Base-by-base conservation (phyloP, 441 rosid genomes). In the Dalechampia spathulata region DNA sequence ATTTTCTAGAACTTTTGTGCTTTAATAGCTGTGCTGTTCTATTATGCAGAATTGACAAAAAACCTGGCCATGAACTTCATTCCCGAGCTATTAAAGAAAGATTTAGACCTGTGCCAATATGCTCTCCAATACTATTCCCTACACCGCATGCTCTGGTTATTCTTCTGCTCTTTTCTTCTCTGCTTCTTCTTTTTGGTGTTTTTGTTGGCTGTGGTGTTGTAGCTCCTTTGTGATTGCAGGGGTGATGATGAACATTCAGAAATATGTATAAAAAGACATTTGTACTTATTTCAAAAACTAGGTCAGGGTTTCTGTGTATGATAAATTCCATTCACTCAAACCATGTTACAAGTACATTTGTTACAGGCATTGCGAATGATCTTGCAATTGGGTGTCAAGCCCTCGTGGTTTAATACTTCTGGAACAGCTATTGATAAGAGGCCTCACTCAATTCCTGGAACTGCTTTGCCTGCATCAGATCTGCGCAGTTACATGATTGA, bases 391-490 rank as follows among this genome's bases (percentile, higher is more conserved):
- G 99, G 99, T 65, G 99, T 93, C 55, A 81, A 83, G 66, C 87
- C 97, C 52, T 87, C 95, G 63, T 93, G 97, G 97, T 93, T 93
- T 72, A 93, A 93, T 77, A 82, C 97, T 48, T 66, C 76, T 70
- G 78, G 99, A 57, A 86, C 87, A 41, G 58, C 66, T 60, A 74
- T 89, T 61, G 78, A 77, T 64, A 85, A 85, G 72, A 81, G 92
- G 73, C 95, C 83, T 64, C 93, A 87, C 62, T 71, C 81, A 41
- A 78, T 93, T 70, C 83, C 87, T 25, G 93, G 95, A 58, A 78
- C 83, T 64, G 71, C 89, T 71, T 69, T 85, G 28, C 75, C 93
- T 52, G 75, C 75, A 17, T 78, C 70, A 64, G 99, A 93, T 77
- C 87, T 93, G 58, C 94, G 97, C 32, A 78, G 82, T 65, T 84